Percentiles rank a stretch among this genome's conserved stretches.
phyloP scores from a whole-genome alignment of 1,284 basidiomycete genomes.

The Sparassis latifolia region DNA sequence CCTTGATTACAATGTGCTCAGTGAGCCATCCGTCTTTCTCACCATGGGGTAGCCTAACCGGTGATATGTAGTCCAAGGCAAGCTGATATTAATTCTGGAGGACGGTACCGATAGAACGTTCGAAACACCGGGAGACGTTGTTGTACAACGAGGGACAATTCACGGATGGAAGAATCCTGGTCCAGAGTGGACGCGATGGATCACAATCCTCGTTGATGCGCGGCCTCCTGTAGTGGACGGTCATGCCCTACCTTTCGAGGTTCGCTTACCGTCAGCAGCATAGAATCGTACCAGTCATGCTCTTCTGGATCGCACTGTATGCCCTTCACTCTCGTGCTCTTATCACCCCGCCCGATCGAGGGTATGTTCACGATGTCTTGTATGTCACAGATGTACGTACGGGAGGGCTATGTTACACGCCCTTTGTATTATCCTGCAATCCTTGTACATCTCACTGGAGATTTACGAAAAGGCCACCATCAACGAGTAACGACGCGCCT shows the following conservation, averaged over 20 bases:
- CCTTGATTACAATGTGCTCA: slow-evolving; percentile 54
- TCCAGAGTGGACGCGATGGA: slow-evolving; percentile 44
- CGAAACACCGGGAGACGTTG: slow-evolving; percentile 48
- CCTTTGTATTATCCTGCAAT: neutral
- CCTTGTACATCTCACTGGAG: slow-evolving; percentile 43
- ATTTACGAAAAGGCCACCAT: slow-evolving; percentile 77
- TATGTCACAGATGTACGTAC: no score
- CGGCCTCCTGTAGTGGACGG: slow-evolving; percentile 45
- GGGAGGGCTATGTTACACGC: no score
- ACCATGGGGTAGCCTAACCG: neutral
- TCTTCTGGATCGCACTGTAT: no score
- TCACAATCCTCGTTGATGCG: slow-evolving; percentile 47
- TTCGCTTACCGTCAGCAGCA: neutral
- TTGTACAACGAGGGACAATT: slow-evolving; percentile 52
- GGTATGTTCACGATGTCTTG: no score
- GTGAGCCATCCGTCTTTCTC: slow-evolving; percentile 26
- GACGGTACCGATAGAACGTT: slow-evolving; percentile 50
- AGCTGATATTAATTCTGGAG: slow-evolving; percentile 47
- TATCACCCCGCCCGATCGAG: no score
- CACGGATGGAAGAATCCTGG: slow-evolving; percentile 60
- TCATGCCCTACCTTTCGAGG: slow-evolving; percentile 29
- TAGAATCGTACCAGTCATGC: neutral
- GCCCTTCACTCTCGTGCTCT: no score
- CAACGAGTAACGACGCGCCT: slow-evolving; percentile 65
- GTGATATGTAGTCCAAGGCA: slow-evolving; percentile 39